Percentiles rank a stretch among this genome's conserved stretches.
phyloP scores from a whole-genome alignment of 78 protist species.

The Planoprotostelium fungivorum region DNA sequence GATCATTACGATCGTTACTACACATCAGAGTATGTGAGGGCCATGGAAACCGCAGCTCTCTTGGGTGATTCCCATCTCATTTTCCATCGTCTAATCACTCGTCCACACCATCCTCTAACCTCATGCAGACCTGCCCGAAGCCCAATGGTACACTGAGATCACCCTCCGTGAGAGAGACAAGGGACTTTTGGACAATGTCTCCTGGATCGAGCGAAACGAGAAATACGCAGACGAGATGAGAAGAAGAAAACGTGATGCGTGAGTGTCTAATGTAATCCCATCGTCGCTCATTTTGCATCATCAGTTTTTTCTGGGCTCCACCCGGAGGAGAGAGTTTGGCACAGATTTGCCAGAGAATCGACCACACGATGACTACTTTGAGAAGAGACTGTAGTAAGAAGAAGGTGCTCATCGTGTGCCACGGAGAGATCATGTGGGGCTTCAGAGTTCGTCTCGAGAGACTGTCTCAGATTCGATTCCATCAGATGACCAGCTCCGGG shows the following conservation, averaged over 20 bases:
- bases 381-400: constrained; percentile 63
- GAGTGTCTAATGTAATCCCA: constrained; percentile 2
- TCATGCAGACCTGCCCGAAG: constrained; percentile 14
- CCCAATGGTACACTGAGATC: constrained; percentile 62
- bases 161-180: constrained; percentile 61
- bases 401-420: constrained; percentile 61
- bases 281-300: background rate
- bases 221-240: constrained; percentile 48
- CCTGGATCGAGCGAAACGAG: constrained; percentile 53
- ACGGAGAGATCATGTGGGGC: constrained; percentile 67
- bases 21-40: constrained; percentile 64
- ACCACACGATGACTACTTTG: constrained; percentile 48
- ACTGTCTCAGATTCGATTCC: constrained; percentile 52
- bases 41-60: constrained; percentile 74
- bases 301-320: constrained; percentile 54
- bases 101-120: background rate
- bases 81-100: background rate
- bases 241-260: constrained; percentile 40
- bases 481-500: constrained; percentile 7
- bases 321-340: constrained; percentile 63
- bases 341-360: constrained; percentile 52
- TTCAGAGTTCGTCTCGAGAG: constrained; percentile 64
- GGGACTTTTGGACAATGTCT: constrained; percentile 61
- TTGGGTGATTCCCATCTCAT: constrained; percentile 14
- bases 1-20: constrained; percentile 68